Percentiles rank a stretch among this genome's conserved stretches.
These are phyloP conservation scores for Neodidymelliopsis sp. DNA, from an alignment of 2,329 filamentous ascomycete genomes.

Conservation along the genomic window DNA sequence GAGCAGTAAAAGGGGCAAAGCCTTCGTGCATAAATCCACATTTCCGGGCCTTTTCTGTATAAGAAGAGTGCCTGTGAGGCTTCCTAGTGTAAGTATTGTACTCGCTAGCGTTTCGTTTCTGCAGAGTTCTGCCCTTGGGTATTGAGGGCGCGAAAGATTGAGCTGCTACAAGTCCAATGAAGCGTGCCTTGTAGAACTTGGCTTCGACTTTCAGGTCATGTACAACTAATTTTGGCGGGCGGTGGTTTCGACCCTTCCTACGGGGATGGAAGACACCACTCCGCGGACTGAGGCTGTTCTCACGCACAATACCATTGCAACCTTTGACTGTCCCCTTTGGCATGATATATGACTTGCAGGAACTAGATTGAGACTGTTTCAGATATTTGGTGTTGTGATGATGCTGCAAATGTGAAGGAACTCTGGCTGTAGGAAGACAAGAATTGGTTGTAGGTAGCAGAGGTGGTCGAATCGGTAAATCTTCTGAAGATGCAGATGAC, in stretches of 20 bases:
- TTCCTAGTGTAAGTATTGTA: slow-evolving; percentile 7
- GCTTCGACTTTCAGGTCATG: slow-evolving; percentile 21
- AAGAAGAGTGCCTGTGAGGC: not conserved
- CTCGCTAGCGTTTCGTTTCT: slow-evolving; percentile 16
- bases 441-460: slow-evolving; percentile 34
- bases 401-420: slow-evolving; percentile 33
- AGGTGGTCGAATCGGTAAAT: slow-evolving; percentile 17
- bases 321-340: slow-evolving; percentile 28
- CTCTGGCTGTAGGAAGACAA: slow-evolving; percentile 23
- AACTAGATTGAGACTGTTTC: slow-evolving; percentile 27
- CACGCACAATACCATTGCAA: slow-evolving; percentile 38
- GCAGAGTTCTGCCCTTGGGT: slow-evolving; percentile 20
- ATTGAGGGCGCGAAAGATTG: slow-evolving; percentile 16
- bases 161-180: slow-evolving; percentile 17
- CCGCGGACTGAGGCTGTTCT: slow-evolving; percentile 27
- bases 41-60: not conserved
- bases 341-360: slow-evolving; percentile 20
- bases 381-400: slow-evolving; percentile 29
- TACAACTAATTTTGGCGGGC: slow-evolving; percentile 11
- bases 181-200: slow-evolving; percentile 23
- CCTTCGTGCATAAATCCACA: not conserved
- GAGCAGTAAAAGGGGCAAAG: slow-evolving; percentile 22
- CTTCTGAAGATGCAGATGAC: not conserved
- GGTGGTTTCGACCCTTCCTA: not conserved
- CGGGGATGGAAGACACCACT: slow-evolving; percentile 17